Evolutionary conservation across 176 grass and related monocot species (phyloP).

Genomic region (Saccharum officinarum): DNA sequence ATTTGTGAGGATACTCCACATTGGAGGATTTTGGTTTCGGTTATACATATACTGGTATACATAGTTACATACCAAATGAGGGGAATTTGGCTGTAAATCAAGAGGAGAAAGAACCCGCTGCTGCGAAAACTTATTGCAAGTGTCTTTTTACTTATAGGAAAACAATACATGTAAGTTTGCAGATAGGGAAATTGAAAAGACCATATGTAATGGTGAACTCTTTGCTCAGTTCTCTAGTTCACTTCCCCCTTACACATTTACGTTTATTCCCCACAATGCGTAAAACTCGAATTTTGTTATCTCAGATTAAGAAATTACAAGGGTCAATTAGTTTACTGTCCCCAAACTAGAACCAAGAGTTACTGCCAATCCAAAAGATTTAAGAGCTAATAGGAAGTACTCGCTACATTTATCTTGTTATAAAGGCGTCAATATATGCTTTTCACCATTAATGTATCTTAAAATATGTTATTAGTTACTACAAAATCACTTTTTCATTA

Average conservation of each 20-base stretch:
- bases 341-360: neutral
- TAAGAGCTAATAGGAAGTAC: too few relatives aligned
- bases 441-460: too few relatives aligned
- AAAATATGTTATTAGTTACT: too few relatives aligned
- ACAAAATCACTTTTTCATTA: too few relatives aligned
- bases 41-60: slow-evolving; percentile 6
- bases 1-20: slow-evolving; percentile 15
- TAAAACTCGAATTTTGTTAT: neutral
- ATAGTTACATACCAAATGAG: neutral
- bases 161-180: neutral
- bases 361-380: too few relatives aligned
- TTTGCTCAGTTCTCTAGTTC: neutral
- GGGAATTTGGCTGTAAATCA: neutral
- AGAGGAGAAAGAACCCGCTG: neutral
- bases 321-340: neutral
- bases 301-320: neutral
- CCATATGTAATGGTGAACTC: neutral
- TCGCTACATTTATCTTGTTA: too few relatives aligned
- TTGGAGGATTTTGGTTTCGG: slow-evolving; percentile 17
- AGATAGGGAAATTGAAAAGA: neutral
- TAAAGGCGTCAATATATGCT: too few relatives aligned
- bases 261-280: neutral
- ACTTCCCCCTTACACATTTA: neutral
- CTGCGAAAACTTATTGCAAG: neutral
- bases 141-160: neutral